Conservation (phyloP, 768 basidiomycete genomes). For the Clathrus columnatus region DNA sequence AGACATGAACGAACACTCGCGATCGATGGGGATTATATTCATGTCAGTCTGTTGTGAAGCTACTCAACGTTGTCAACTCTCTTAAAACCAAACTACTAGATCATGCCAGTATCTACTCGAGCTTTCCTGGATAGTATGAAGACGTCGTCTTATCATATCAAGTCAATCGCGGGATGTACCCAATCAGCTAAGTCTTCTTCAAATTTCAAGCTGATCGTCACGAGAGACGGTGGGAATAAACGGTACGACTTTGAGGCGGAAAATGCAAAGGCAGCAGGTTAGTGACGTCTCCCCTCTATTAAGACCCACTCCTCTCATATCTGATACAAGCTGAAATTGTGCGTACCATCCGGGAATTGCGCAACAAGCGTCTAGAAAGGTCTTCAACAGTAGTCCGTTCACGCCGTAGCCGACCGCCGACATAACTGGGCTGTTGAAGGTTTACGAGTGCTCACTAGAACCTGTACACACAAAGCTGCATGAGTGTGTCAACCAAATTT, state of each 20-base stretch:
- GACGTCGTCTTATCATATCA: conserved; percentile 89
- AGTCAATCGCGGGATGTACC: conserved; percentile 74
- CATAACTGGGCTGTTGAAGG: conserved; percentile 18
- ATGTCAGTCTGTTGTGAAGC: too few relatives aligned
- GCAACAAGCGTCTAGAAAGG: conserved; percentile 48
- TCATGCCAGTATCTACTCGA: conserved; percentile 79
- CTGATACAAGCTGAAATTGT: conserved; percentile 59
- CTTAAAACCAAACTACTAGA: conserved; percentile 36
- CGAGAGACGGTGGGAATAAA: conserved; percentile 65
- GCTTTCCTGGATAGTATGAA: conserved; percentile 82
- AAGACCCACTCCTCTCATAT: not conserved
- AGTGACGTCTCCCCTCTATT: conserved; percentile 21
- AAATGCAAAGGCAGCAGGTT: conserved; percentile 69
- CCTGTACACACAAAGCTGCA: too few relatives aligned
- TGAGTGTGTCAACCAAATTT: too few relatives aligned
- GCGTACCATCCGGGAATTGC: conserved; percentile 58
- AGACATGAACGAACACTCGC: conserved; percentile 87
- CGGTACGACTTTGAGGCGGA: conserved; percentile 97
- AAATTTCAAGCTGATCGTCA: conserved; percentile 81
- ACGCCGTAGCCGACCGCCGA: conserved; percentile 53
- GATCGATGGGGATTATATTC: conserved; percentile 91
- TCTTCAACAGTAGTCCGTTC: conserved; percentile 55
- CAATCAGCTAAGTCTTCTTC: conserved; percentile 73
- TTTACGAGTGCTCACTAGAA: too few relatives aligned
- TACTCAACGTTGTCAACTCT: not conserved